phyloP scores from a whole-genome alignment of 73 alveolate genomes.

The Uronychia setigera region DNA sequence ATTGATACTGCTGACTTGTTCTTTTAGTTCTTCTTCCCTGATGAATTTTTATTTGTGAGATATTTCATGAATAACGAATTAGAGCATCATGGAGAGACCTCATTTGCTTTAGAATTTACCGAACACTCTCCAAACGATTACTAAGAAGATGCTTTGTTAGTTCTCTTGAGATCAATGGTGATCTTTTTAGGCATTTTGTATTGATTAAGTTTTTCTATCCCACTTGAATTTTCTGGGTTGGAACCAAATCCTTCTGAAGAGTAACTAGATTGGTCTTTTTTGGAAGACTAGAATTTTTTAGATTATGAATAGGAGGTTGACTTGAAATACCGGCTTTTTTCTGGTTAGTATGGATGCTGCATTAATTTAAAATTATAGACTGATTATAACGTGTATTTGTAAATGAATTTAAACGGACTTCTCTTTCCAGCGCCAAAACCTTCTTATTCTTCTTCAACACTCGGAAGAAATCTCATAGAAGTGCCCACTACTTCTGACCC shows the following conservation, averaged over 20 bases:
- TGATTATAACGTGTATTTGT: background rate
- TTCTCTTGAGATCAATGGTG: background rate
- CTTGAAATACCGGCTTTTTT: background rate
- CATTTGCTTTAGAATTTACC: background rate
- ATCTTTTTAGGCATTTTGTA: background rate
- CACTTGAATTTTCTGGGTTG: too few relatives aligned
- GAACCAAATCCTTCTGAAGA: too few relatives aligned
- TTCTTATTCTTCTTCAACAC: constrained; percentile 12
- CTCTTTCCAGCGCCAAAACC: constrained; percentile 43
- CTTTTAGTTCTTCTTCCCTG: background rate
- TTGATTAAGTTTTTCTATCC: too few relatives aligned
- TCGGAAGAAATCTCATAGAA: background rate
- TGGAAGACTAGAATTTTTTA: background rate
- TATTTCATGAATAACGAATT: background rate
- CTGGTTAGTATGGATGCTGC: background rate
- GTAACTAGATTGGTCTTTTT: background rate
- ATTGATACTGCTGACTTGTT: background rate
- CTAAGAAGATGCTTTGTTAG: background rate
- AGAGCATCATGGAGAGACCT: background rate
- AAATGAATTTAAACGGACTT: constrained; percentile 32
- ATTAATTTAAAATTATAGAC: background rate
- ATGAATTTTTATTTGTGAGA: background rate
- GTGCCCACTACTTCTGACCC: background rate
- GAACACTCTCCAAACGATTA: too few relatives aligned
- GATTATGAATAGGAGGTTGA: background rate